A percentile compares a stretch with the other conserved stretches of the same genome.
These are phyloP conservation scores for Phycomyces nitens DNA, from an alignment of 192 early-diverging fungal genomes.

Conservation along the genomic window DNA sequence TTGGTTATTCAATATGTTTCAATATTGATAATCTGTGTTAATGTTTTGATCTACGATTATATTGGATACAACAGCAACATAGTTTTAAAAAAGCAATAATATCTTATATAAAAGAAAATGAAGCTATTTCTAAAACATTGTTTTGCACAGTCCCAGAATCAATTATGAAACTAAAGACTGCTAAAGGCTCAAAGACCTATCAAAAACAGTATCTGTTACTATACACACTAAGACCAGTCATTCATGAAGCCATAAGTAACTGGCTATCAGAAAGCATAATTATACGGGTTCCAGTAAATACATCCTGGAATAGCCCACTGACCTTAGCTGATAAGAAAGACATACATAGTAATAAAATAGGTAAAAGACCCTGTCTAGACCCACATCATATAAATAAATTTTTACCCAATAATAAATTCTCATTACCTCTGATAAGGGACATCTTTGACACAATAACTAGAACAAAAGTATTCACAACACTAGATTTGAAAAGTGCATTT, in stretches of 20 bases:
- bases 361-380: slow-evolving; percentile 1
- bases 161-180: no score
- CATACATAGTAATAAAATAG: neutral
- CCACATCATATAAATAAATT: slow-evolving; percentile 1
- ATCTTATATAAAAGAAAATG: no score
- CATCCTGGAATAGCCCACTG: slow-evolving; percentile 3
- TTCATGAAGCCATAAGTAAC: neutral
- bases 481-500: neutral
- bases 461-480: neutral
- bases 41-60: no score
- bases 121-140: no score
- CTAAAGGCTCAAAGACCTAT: no score
- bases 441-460: slow-evolving; percentile 2
- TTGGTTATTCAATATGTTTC: no score
- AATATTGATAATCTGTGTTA: no score
- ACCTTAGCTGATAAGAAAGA: slow-evolving; percentile 1
- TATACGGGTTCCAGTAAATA: neutral
- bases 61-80: no score
- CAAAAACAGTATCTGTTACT: neutral
- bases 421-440: neutral
- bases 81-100: no score
- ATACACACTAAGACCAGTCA: neutral
- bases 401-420: neutral
- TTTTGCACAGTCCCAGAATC: no score
- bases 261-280: slow-evolving; percentile 6